Conservation (phyloP, 2,329 filamentous ascomycete genomes). For the Epicoccum sorghinum region DNA sequence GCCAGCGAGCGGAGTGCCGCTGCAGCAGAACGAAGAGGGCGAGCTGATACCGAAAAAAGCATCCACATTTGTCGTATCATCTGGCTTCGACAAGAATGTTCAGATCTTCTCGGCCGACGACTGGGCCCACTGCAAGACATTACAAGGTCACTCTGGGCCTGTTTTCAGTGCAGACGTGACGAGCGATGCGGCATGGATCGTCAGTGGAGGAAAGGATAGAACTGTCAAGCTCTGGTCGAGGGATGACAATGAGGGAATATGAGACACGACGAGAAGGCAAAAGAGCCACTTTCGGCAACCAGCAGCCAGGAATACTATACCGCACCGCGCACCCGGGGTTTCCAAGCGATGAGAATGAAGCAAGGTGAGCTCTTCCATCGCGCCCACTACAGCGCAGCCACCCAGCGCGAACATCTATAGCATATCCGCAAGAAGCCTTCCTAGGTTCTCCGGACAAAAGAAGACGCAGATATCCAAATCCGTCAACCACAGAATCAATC, state of each 20-base stretch:
- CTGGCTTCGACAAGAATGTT: slow-evolving; percentile 92
- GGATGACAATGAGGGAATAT: slow-evolving; percentile 58
- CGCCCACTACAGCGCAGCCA: neutral
- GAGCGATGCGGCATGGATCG: slow-evolving; percentile 86
- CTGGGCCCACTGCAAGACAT: slow-evolving; percentile 85
- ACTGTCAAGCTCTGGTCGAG: slow-evolving; percentile 96
- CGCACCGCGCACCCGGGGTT: neutral
- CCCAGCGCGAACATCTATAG: too few relatives aligned
- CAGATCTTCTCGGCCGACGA: slow-evolving; percentile 97
- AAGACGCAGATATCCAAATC: too few relatives aligned
- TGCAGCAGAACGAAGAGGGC: slow-evolving; percentile 70
- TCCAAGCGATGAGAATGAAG: neutral
- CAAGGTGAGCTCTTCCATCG: neutral
- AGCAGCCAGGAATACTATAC: neutral
- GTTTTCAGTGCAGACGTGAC: slow-evolving; percentile 91
- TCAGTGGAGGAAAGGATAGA: slow-evolving; percentile 90
- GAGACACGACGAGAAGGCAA: slow-evolving; percentile 14
- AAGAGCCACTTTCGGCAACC: neutral
- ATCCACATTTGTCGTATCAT: slow-evolving; percentile 87
- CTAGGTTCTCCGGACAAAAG: too few relatives aligned
- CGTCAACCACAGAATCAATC: too few relatives aligned
- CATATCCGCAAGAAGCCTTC: too few relatives aligned
- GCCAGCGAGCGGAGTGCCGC: slow-evolving; percentile 65
- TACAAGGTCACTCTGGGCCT: slow-evolving; percentile 90
- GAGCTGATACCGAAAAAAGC: slow-evolving; percentile 74